Evolutionary conservation across 169 alveolate species (phyloP).

Genomic region (Eimeria tenella): DNA sequence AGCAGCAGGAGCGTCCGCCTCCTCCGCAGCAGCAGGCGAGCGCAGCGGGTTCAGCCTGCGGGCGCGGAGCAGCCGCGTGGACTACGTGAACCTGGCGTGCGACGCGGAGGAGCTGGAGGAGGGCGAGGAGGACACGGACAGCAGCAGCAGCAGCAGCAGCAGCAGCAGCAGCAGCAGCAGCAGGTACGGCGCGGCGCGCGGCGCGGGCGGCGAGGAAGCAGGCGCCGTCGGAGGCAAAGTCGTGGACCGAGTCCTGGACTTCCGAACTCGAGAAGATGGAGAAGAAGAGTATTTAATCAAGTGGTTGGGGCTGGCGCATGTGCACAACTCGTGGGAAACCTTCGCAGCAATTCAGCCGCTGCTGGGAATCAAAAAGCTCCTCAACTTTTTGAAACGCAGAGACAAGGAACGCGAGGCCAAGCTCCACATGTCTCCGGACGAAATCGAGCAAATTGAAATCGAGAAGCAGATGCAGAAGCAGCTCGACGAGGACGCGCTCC

Average conservation of each 20-base stretch:
- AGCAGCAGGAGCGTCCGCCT: neutral
- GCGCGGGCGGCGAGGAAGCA: neutral
- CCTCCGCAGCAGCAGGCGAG: neutral
- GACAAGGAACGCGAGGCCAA: slow-evolving; percentile 86
- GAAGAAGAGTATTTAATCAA: slow-evolving; percentile 87
- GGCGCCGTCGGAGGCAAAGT: neutral
- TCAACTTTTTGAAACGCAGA: slow-evolving; percentile 90
- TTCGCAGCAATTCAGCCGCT: slow-evolving; percentile 87
- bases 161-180: neutral
- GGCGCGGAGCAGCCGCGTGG: neutral
- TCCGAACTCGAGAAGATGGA: neutral
- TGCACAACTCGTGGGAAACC: slow-evolving; percentile 93
- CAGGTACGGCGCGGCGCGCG: neutral
- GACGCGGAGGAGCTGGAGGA: neutral
- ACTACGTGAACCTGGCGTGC: neutral
- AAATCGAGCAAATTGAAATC: slow-evolving; percentile 92
- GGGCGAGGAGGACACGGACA: neutral
- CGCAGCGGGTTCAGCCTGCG: neutral
- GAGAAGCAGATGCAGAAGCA: slow-evolving; percentile 91
- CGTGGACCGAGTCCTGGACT: neutral
- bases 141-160: neutral
- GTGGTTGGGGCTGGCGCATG: slow-evolving; percentile 93
- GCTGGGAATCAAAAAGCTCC: slow-evolving; percentile 89
- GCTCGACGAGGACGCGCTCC: slow-evolving; percentile 92
- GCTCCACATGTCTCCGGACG: slow-evolving; percentile 92